These are phyloP conservation scores for Colletotrichum higginsianum DNA, from an alignment of 2,329 filamentous ascomycete genomes.

Conservation along the genomic window DNA sequence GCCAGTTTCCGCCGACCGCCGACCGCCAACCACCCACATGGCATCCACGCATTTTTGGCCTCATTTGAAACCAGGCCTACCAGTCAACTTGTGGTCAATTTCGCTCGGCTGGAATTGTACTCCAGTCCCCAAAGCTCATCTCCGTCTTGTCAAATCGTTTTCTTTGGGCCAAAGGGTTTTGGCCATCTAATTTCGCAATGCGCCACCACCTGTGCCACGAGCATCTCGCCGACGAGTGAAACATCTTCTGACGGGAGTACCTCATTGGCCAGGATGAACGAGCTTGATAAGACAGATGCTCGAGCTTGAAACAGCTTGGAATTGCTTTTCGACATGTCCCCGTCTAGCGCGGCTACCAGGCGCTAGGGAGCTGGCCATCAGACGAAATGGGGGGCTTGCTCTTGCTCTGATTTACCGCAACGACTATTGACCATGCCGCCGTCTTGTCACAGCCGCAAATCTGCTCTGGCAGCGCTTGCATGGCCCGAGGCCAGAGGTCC, in stretches of 20 bases:
- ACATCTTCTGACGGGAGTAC: not conserved
- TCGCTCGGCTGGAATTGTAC: constrained; percentile 1
- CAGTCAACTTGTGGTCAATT: not conserved
- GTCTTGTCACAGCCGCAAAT: constrained; percentile 12
- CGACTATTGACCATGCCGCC: constrained; percentile 18
- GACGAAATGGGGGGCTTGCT: constrained; percentile 25
- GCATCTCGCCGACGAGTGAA: constrained; percentile 11
- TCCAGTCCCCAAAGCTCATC: constrained; percentile 16
- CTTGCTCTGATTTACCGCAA: not conserved
- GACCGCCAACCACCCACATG: constrained; percentile 28
- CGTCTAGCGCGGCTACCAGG: constrained; percentile 31
- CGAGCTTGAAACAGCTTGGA: constrained; percentile 35
- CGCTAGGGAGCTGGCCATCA: constrained; percentile 32
- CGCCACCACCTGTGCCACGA: not conserved
- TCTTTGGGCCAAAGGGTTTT: not conserved
- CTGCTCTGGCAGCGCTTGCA: constrained; percentile 24
- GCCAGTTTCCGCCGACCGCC: constrained; percentile 25
- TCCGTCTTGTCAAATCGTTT: constrained; percentile 24
- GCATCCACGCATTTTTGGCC: constrained; percentile 26
- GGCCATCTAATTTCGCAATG: constrained; percentile 12
- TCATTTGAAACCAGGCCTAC: not conserved
- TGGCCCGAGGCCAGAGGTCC: not conserved
- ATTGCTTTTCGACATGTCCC: constrained; percentile 32
- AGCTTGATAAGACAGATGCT: constrained; percentile 17
- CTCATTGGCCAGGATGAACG: constrained; percentile 22